These are phyloP conservation scores for Pelagophyceae sp. DNA, from an alignment of 352 stramenopile genomes.

Conservation along the genomic window DNA sequence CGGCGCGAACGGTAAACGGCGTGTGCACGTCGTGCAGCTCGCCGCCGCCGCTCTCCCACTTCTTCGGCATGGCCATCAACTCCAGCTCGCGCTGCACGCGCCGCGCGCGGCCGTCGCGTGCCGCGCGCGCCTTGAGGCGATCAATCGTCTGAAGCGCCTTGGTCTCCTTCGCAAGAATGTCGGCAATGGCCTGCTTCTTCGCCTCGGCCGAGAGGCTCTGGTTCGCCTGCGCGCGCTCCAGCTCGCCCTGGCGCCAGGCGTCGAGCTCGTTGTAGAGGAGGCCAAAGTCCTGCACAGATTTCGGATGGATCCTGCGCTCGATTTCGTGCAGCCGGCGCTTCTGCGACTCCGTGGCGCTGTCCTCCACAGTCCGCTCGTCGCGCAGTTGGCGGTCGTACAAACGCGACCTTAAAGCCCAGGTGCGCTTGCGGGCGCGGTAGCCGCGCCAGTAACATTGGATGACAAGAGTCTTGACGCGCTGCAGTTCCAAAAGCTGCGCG, in stretches of 20 bases:
- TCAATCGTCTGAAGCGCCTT: constrained; percentile 65
- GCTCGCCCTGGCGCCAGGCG: constrained; percentile 71
- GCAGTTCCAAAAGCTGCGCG: constrained; percentile 65
- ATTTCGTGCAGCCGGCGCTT: constrained; percentile 55
- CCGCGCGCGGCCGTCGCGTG: constrained; percentile 60
- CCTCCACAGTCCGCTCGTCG: constrained; percentile 46
- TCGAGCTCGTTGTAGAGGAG: constrained; percentile 85
- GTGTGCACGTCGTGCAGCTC: constrained; percentile 74
- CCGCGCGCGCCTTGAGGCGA: constrained; percentile 66
- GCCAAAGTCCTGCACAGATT: constrained; percentile 66
- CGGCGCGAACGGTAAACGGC: constrained; percentile 62
- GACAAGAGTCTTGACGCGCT: constrained; percentile 58
- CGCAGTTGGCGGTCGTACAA: constrained; percentile 31
- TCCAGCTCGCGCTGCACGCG: constrained; percentile 73
- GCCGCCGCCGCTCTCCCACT: constrained; percentile 81
- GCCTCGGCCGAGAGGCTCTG: constrained; percentile 40
- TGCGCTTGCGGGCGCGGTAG: constrained; percentile 47
- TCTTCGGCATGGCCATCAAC: constrained; percentile 72
- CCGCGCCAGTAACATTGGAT: constrained; percentile 76
- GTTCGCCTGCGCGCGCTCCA: background rate
- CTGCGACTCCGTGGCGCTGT: constrained; percentile 30
- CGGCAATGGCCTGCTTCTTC: constrained; percentile 16
- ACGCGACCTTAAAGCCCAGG: constrained; percentile 30
- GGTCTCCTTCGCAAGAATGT: constrained; percentile 49
- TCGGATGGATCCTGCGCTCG: constrained; percentile 72